phyloP scores from a whole-genome alignment of 345 rosid genomes.

The Salix exigua region DNA sequence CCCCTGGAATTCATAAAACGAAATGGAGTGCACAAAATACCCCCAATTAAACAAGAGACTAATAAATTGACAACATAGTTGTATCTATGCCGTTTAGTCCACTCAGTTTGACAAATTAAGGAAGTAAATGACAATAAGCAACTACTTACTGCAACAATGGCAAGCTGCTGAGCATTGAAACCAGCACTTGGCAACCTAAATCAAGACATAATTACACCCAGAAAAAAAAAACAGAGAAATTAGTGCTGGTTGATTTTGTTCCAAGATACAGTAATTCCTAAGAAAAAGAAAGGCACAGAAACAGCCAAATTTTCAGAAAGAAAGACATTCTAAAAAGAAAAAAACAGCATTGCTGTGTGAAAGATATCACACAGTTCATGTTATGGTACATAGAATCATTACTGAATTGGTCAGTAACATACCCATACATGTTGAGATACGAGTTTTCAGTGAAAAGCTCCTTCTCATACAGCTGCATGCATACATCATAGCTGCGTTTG shows the following conservation, averaged over 20 bases:
- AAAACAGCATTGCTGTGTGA: neutral
- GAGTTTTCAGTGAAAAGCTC: slow-evolving; percentile 74
- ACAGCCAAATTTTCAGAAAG: slow-evolving; percentile 6
- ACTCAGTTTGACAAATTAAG: neutral
- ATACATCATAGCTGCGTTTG: slow-evolving; percentile 72
- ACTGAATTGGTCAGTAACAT: slow-evolving; percentile 23
- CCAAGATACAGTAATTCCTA: neutral
- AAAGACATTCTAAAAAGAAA: neutral
- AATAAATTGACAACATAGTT: neutral
- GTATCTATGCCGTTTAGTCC: neutral
- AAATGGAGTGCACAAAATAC: neutral
- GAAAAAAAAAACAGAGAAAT: neutral
- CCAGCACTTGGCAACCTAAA: slow-evolving; percentile 61
- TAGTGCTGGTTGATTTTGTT: neutral
- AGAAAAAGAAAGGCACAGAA: neutral
- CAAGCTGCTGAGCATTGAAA: slow-evolving; percentile 73
- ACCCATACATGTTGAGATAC: slow-evolving; percentile 78
- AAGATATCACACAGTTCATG: neutral
- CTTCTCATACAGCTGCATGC: slow-evolving; percentile 79
- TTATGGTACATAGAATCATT: neutral
- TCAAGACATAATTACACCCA: neutral
- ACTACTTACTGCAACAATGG: slow-evolving; percentile 69
- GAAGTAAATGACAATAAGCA: neutral
- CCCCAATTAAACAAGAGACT: neutral
- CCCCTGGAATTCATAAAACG: slow-evolving; percentile 47